A percentile compares a stretch with the other conserved stretches of the same genome.
phyloP scores from a whole-genome alignment of 2,329 filamentous ascomycete species.

The Colletotrichum cordylinicola region DNA sequence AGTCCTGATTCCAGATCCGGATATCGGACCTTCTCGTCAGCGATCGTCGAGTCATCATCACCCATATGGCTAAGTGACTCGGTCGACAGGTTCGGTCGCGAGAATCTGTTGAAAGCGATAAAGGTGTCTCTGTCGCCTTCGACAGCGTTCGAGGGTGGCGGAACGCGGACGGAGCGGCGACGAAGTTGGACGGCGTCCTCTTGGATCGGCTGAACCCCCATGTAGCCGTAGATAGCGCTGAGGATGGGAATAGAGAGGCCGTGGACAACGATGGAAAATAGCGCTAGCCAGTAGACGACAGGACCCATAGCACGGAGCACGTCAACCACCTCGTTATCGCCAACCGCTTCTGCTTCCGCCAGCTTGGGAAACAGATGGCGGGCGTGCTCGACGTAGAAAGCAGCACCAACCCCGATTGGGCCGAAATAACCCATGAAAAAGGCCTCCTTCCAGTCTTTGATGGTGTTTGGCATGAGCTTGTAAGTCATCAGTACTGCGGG shows the following conservation, averaged over 20 bases:
- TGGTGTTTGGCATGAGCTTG: slow-evolving; percentile 58
- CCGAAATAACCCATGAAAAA: slow-evolving; percentile 74
- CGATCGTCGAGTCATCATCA: background rate
- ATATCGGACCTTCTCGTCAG: background rate
- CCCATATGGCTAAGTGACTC: background rate
- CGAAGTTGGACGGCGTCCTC: slow-evolving; percentile 47
- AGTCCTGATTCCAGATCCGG: slow-evolving; percentile 7
- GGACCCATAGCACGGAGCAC: slow-evolving; percentile 42
- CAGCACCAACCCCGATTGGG: slow-evolving; percentile 77
- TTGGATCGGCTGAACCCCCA: slow-evolving; percentile 44
- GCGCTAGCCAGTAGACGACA: slow-evolving; percentile 47
- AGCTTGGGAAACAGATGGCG: slow-evolving; percentile 44
- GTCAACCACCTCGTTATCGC: slow-evolving; percentile 36
- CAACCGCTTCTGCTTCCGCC: slow-evolving; percentile 35
- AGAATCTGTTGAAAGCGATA: slow-evolving; percentile 56
- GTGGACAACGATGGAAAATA: slow-evolving; percentile 50
- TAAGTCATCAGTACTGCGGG: slow-evolving; percentile 60
- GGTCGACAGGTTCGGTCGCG: slow-evolving; percentile 32
- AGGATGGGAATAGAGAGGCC: slow-evolving; percentile 53
- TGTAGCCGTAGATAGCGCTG: slow-evolving; percentile 41
- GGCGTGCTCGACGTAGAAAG: slow-evolving; percentile 71
- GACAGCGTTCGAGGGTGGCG: slow-evolving; percentile 45
- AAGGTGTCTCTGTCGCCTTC: slow-evolving; percentile 41
- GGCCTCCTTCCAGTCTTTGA: slow-evolving; percentile 61
- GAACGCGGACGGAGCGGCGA: slow-evolving; percentile 39